Base-by-base conservation (phyloP, 108 stramenopile species). In the Discostella stelligeroides region DNA sequence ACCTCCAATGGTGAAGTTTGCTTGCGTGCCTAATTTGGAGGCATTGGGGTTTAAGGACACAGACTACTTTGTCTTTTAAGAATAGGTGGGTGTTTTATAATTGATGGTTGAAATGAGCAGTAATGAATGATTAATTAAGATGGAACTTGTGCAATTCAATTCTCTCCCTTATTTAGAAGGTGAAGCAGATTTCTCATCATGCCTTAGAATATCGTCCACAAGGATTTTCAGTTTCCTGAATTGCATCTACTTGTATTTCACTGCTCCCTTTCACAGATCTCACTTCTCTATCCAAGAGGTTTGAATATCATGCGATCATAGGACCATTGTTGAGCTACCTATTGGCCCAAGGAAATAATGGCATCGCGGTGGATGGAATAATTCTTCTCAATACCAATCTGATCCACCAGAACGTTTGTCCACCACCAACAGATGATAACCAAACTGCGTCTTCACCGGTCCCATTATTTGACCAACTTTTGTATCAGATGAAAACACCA, bases 1-100 rank as follows among this genome's bases (percentile, higher is more conserved):
- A 14, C 97, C 98, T 38, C 97, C 98, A 27, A 99, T 99, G 98
- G 86, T 99, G 70, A 97, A 98, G 68, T 97, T 96, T 75, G 98
- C 98, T 10, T 98, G 98, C 59, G 50, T 92, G 14, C 97, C 98
- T 0, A 90, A 87, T 66, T 82, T 99, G 66, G 71, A 89, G 54
- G 89, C 89, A 58, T 71, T 97, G 66, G 98, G 98, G 40, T 97
- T 92, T 72, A 83, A 75, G n/a, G 80, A 91, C 45, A 75, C 84
- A 18, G 85, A 95, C 59, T 85, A 84, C 73, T 89, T 96, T 63
- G 57, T 82, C 40, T 99, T 99, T 79, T 99, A 96, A 82, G 23
- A n/a, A 21, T 17, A 24, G 27, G 28, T 66, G 21, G 9, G 18
- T 49, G 48, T 17, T 7, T 13, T 49, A 17, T 17, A 7, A 17